Conservation (phyloP, 1,284 basidiomycete species). For the Coniophora puteana region DNA sequence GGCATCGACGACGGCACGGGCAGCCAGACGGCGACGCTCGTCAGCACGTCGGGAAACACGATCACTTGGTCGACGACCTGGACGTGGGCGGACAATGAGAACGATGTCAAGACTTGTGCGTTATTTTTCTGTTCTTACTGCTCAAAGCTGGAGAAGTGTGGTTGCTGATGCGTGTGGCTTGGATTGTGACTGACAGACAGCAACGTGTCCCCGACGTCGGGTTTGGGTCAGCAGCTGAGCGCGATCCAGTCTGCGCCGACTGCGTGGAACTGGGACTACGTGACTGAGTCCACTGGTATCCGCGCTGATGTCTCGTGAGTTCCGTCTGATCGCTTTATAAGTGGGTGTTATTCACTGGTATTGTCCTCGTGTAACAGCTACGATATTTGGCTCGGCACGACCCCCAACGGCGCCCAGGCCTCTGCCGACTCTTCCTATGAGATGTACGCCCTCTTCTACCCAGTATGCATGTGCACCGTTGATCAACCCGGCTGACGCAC, state of each 20-base stretch:
- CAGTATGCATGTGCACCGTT: background rate
- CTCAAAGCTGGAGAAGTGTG: too few species aligned
- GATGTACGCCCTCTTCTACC: conserved; percentile 34
- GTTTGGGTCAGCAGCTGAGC: conserved; percentile 27
- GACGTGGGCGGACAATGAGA: conserved; percentile 50
- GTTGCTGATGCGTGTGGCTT: too few species aligned
- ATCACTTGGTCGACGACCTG: conserved; percentile 54
- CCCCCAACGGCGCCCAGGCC: conserved; percentile 39
- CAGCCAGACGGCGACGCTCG: conserved; percentile 45
- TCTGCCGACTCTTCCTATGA: conserved; percentile 46
- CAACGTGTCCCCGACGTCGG: background rate
- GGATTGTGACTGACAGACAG: too few species aligned
- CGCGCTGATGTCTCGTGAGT: conserved; percentile 50
- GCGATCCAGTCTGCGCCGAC: conserved; percentile 41
- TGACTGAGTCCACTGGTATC: conserved; percentile 38
- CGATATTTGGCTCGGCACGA: conserved; percentile 49
- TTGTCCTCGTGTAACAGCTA: conserved; percentile 32
- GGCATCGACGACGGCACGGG: conserved; percentile 49
- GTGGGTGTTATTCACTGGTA: background rate
- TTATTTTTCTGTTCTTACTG: too few species aligned
- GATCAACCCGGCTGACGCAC: background rate
- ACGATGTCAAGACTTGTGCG: conserved; percentile 50
- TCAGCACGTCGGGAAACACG: conserved; percentile 34
- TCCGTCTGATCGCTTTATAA: background rate
- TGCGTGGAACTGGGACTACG: conserved; percentile 45